Percentiles rank a stretch among this genome's conserved stretches.
These are phyloP conservation scores for Mycena chlorophos DNA, from an alignment of 768 basidiomycete genomes.

Conservation along the genomic window DNA sequence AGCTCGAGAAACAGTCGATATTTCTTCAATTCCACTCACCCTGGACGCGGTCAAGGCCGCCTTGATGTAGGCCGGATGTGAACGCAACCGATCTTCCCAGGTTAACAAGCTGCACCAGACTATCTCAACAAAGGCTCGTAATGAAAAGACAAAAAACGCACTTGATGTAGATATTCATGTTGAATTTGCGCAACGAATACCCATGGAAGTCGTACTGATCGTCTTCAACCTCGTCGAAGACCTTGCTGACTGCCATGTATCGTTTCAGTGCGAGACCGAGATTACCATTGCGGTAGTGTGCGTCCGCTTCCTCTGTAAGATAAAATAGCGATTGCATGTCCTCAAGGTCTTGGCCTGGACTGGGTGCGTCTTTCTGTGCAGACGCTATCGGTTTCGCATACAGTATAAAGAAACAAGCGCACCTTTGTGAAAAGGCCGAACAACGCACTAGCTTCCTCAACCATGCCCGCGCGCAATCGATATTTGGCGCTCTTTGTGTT, in stretches of 20 bases:
- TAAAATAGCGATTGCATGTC: constrained; percentile 96
- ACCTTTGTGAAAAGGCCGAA: constrained; percentile 93
- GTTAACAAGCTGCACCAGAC: constrained; percentile 57
- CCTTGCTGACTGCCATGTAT: constrained; percentile 75
- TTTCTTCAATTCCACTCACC: too few species aligned
- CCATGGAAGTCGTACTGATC: constrained; percentile 98
- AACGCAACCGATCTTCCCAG: constrained; percentile 81
- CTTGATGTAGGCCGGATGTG: constrained; percentile 73
- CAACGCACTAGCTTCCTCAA: constrained; percentile 71
- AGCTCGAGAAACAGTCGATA: too few species aligned
- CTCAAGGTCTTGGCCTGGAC: constrained; percentile 78
- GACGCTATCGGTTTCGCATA: not conserved
- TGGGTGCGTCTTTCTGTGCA: constrained; percentile 76
- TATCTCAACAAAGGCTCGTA: constrained; percentile 4
- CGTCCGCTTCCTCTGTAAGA: constrained; percentile 77
- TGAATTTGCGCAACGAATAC: constrained; percentile 88
- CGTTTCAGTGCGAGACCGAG: constrained; percentile 81
- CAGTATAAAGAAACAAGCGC: constrained; percentile 18
- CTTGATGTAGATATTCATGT: constrained; percentile 83
- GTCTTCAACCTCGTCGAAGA: constrained; percentile 86
- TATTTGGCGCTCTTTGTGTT: constrained; percentile 96
- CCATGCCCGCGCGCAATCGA: constrained; percentile 75
- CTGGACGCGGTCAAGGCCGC: constrained; percentile 71
- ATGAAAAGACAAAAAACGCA: constrained; percentile 38
- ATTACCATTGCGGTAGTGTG: constrained; percentile 63